Conservation (phyloP, 805 yeast species). For the Schwanniomyces polymorphus region DNA sequence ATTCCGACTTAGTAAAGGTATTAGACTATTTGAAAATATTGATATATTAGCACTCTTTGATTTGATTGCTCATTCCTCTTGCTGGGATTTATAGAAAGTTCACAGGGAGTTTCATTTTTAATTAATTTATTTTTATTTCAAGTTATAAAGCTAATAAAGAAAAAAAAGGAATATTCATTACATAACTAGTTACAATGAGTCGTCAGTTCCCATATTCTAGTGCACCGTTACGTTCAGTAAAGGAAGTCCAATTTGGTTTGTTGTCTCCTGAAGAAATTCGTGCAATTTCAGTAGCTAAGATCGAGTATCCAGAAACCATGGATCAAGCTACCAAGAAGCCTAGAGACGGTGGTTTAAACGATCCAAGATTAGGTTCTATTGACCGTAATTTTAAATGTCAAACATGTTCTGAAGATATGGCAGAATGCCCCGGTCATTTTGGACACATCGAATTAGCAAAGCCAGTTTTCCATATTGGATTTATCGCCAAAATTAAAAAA, state of each 20-base stretch:
- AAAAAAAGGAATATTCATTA: neutral
- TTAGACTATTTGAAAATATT: slow-evolving; percentile 3
- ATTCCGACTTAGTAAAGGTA: slow-evolving; percentile 6
- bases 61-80: slow-evolving; percentile 24
- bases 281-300: slow-evolving; percentile 96
- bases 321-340: slow-evolving; percentile 95
- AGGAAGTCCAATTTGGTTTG: slow-evolving; percentile 98
- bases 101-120: slow-evolving; percentile 1
- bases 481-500: slow-evolving; percentile 89
- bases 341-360: slow-evolving; percentile 94
- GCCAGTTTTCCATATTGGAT: slow-evolving; percentile 98
- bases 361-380: slow-evolving; percentile 95
- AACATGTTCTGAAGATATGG: slow-evolving; percentile 99
- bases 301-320: slow-evolving; percentile 99
- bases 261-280: slow-evolving; percentile 95
- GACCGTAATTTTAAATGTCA: slow-evolving; percentile 98
- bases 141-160: neutral
- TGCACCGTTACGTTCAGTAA: slow-evolving; percentile 96
- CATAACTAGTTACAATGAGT: slow-evolving; percentile 29
- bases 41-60: slow-evolving; percentile 26
- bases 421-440: slow-evolving; percentile 99
- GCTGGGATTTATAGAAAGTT: neutral
- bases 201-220: slow-evolving; percentile 85
- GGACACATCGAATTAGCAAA: slow-evolving; percentile 98
- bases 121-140: slow-evolving; percentile 1